Conservation (phyloP, 768 basidiomycete genomes). For the Psilocybe tampanensis region DNA sequence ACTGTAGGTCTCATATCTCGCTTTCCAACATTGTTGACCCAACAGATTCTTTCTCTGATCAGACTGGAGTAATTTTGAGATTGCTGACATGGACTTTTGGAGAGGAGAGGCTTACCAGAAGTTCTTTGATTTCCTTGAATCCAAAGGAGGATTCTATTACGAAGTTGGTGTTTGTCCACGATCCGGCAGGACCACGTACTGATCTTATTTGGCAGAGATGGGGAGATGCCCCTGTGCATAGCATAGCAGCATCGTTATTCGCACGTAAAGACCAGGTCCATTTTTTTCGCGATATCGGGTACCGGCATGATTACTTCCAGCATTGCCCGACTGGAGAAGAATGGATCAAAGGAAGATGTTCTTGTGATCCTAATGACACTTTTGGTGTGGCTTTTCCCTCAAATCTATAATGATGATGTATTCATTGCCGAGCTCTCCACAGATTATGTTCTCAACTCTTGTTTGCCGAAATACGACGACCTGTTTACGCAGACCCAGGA, state of each 20-base stretch:
- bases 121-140: conserved; percentile 83
- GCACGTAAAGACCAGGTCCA: conserved; percentile 75
- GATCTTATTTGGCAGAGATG: conserved; percentile 48
- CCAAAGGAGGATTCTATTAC: conserved; percentile 88
- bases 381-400: conserved; percentile 61
- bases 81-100: conserved; percentile 90
- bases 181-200: not conserved
- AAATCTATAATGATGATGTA: not conserved
- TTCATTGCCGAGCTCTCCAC: not conserved
- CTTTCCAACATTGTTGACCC: not conserved
- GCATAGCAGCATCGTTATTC: conserved; percentile 79
- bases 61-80: conserved; percentile 95
- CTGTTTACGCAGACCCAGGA: conserved; percentile 26
- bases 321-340: conserved; percentile 65
- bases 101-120: conserved; percentile 78
- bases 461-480: conserved; percentile 38
- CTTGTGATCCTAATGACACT: conserved; percentile 70
- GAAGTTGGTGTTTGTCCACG: conserved; percentile 53
- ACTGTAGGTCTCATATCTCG: conserved; percentile 45
- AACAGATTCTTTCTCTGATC: not conserved
- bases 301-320: conserved; percentile 78
- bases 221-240: conserved; percentile 82
- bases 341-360: conserved; percentile 65
- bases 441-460: conserved; percentile 47
- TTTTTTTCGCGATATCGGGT: conserved; percentile 86